phyloP scores from a whole-genome alignment of 345 rosid species.

The Passiflora organensis region DNA sequence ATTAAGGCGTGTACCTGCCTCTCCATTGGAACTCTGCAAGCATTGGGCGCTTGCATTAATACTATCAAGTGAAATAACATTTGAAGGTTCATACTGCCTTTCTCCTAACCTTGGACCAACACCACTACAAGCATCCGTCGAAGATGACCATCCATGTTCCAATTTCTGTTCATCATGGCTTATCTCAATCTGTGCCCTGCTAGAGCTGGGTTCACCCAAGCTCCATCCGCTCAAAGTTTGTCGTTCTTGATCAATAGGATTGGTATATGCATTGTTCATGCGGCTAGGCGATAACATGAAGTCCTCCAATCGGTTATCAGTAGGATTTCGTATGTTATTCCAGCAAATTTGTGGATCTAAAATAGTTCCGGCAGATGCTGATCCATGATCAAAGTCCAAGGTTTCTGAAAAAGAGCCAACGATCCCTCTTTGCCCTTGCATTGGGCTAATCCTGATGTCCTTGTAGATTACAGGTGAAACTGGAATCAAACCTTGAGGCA shows the following conservation, averaged over 20 bases:
- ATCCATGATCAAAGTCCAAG: conserved; percentile 71
- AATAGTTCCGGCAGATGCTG: conserved; percentile 58
- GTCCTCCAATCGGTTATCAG: conserved; percentile 41
- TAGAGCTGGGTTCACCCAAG: conserved; percentile 51
- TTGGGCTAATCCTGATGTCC: conserved; percentile 30
- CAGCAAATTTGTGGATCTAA: conserved; percentile 60
- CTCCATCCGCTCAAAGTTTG: conserved; percentile 43
- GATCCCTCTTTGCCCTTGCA: conserved; percentile 84
- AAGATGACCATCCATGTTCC: conserved; percentile 42
- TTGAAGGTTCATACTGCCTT: conserved; percentile 29
- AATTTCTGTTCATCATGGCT: conserved; percentile 37
- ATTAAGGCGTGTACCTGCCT: conserved; percentile 41
- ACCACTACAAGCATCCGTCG: conserved; percentile 21
- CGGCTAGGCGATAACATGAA: conserved; percentile 43
- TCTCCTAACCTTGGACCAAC: conserved; percentile 44
- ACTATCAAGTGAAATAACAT: conserved; percentile 26
- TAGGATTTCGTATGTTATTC: conserved; percentile 50
- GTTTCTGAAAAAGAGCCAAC: conserved; percentile 70
- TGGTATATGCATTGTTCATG: conserved; percentile 28
- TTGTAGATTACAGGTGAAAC: conserved; percentile 4
- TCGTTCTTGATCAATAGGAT: conserved; percentile 49
- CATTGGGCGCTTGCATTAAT: conserved; percentile 33
- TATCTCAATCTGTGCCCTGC: conserved; percentile 38
- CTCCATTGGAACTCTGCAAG: conserved; percentile 40
- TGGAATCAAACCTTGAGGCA: conserved; percentile 23